phyloP scores from a whole-genome alignment of 495 filamentous ascomycete species.

The Aspergillus funiculosus region DNA sequence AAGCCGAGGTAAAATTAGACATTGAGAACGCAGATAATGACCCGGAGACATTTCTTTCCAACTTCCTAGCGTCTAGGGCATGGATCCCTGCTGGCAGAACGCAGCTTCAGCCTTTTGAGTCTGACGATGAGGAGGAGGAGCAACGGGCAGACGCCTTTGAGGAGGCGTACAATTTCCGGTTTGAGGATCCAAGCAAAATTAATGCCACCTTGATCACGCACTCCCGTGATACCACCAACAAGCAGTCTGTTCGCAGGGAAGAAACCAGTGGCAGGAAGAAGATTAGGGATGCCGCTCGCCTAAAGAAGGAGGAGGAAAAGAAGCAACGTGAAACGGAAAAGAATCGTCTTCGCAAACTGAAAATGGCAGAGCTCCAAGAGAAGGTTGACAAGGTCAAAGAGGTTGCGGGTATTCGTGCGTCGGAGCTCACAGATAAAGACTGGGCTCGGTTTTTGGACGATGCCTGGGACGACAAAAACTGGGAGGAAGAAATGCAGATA shows the following conservation, averaged over 20 bases:
- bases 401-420: constrained; percentile 67
- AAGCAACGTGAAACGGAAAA: constrained; percentile 70
- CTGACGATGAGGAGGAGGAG: constrained; percentile 84
- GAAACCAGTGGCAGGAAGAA: constrained; percentile 70
- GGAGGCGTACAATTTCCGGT: constrained; percentile 92
- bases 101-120: constrained; percentile 72
- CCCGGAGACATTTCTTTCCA: constrained; percentile 81
- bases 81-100: constrained; percentile 65
- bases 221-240: constrained; percentile 73
- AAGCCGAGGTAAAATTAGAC: constrained; percentile 51
- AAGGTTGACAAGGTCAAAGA: constrained; percentile 79
- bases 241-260: constrained; percentile 76
- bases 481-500: constrained; percentile 83
- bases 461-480: constrained; percentile 76
- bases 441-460: constrained; percentile 79
- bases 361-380: constrained; percentile 79
- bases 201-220: constrained; percentile 83
- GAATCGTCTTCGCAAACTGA: constrained; percentile 75
- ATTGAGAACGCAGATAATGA: constrained; percentile 77
- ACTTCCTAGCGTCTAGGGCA: constrained; percentile 82
- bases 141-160: constrained; percentile 80
- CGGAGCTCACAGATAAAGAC: constrained; percentile 64
- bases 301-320: constrained; percentile 73
- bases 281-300: constrained; percentile 66
- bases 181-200: constrained; percentile 79